Base-by-base conservation (phyloP, 2,329 filamentous ascomycete species). In the Penicillium hesseltinei region DNA sequence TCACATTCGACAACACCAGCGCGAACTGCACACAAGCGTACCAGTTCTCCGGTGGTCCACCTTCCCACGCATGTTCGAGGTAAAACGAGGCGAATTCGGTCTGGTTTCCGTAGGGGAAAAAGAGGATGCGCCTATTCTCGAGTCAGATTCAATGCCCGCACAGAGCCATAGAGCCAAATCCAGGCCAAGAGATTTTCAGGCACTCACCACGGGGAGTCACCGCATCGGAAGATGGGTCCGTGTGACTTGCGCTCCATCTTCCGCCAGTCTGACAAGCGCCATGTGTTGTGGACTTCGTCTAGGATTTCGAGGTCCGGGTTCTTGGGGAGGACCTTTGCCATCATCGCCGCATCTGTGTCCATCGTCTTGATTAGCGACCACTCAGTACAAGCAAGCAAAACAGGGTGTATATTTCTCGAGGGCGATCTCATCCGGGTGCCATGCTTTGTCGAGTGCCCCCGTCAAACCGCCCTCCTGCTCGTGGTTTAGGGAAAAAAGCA, bases 21-120 rank as follows among this genome's bases (percentile, higher is more conserved):
- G 90, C 88, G 75, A 99, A 99, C 72, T 97, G 94, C 44, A 96
- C 91, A 71, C 94, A 99, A 67, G 91, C 93, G 75, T 92, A 94
- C 91, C 93, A 99, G 71, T 96, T 90, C 44, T 96, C 90, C 13
- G 93, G 91, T 11, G 93, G 83, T 59, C 89, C 81, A 25, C 75
- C 74, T 31, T 91, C 89, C 76, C 90, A 96, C 44, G 91, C 94
- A 74, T 97, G 94, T 74, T 99, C 94, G 23, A 99, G 85, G 75
- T 97, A 99, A 73, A 99, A 91, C 6, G 94, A 97, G 46, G 89
- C 91, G 70, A 91, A 89, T 64, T 97, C 93, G 55, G 92, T 90
- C 65, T 96, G 93, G 74, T 99, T 99, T 51, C 94, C 94, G 62
- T 88, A 92, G 0, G 94, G 93, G 71, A 99, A 99, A 73, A 99